Base-by-base conservation (phyloP, 106 monocot species). In the Vanilla planifolia region DNA sequence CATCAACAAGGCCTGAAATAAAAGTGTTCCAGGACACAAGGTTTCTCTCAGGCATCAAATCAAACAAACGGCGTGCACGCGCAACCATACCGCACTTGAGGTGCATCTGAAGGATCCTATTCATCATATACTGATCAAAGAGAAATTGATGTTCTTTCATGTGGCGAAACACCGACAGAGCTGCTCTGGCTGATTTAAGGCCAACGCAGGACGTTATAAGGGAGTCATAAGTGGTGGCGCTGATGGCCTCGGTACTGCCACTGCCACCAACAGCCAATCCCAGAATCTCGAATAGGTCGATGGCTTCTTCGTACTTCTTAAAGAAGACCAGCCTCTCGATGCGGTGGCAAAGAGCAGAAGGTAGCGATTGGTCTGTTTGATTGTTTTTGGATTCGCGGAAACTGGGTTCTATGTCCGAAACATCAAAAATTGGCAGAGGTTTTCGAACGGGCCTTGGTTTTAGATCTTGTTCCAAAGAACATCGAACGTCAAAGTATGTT, bases 201-300 rank as follows among this genome's bases (percentile, higher is more conserved):
- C 69, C 67, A 14, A 87, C 57, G 64, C 83, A 86, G 4, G 95
- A 80, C n/a, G 41, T 59, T 8, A 90, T 56, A 43, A 96, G 72
- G 6, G 73, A 34, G 22, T 96, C 81, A 37, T 96, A 96, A 6
- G 84, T 81, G 55, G 51, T 60, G 33, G 69, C 42, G n/a, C 28
- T 33, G 13, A 73, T 27, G 7, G 37, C 36, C 15, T 15, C n/a
- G 9, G 33, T 24, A 30, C 29, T 33, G 22, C 16, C 16, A 11
- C 19, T 62, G 34, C 20, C 8, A 26, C 63, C 30, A 5, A 26
- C 65, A n/a, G 21, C 59, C 16, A 65, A 65, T 26, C 68, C 68
- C 53, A 85, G 30, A 33, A 85, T 64, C 44, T 93, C 89, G 46
- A 93, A 93, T 43, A 93, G 51, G 30, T 93, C 93, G 11, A 93